A percentile compares a stretch with the other conserved stretches of the same genome.
phyloP scores from a whole-genome alignment of 352 stramenopile species.

The Phytophthora cactorum region DNA sequence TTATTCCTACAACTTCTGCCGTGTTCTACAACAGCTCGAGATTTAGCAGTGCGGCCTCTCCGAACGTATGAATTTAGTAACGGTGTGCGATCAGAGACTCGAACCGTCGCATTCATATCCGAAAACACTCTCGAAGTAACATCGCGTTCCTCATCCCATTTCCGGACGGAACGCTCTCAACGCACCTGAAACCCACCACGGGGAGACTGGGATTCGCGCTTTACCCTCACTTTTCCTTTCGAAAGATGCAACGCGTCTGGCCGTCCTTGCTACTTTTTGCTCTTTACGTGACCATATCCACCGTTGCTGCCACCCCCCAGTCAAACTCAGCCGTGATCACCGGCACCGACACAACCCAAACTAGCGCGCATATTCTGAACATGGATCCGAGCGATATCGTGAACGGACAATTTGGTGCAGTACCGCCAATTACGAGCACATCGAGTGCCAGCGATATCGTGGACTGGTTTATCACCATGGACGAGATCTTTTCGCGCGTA shows the following conservation, averaged over 20 bases:
- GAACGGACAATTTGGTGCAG: constrained; percentile 39
- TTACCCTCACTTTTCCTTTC: constrained; percentile 10
- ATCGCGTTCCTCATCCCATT: constrained; percentile 12
- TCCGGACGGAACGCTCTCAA: neutral
- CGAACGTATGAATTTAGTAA: too few species aligned
- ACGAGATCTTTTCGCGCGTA: constrained; percentile 52
- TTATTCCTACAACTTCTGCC: too few species aligned
- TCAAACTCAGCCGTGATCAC: constrained; percentile 15
- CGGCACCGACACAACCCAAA: constrained; percentile 1
- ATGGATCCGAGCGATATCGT: constrained; percentile 36
- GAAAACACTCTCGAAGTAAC: neutral
- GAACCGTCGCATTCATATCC: neutral
- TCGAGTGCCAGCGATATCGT: constrained; percentile 24
- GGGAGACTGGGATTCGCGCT: neutral
- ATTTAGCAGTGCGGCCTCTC: too few species aligned
- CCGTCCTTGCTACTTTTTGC: constrained; percentile 3
- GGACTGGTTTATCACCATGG: constrained; percentile 44
- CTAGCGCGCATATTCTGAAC: neutral
- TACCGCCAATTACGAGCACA: constrained; percentile 37
- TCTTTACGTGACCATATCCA: constrained; percentile 12
- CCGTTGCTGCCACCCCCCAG: neutral
- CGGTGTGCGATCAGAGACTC: too few species aligned
- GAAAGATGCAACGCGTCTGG: constrained; percentile 21
- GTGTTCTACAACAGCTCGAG: too few species aligned
- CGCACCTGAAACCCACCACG: neutral